Evolutionary conservation across 768 basidiomycete genomes (phyloP), one percentile per base, ranked within the genome.

Genomic region (Kondoa malvinella): DNA sequence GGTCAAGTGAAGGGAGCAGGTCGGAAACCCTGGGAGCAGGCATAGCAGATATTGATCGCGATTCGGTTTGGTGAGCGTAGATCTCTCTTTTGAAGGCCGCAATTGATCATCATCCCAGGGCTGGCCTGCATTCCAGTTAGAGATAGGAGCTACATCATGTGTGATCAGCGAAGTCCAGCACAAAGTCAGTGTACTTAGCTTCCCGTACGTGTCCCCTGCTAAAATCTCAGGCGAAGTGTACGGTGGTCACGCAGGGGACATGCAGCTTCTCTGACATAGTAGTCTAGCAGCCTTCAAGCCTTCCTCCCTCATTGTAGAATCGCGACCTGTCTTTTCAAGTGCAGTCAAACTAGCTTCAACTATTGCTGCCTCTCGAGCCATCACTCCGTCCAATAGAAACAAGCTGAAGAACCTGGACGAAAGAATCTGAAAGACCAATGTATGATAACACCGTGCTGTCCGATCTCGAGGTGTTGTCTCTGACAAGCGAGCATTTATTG

Each of bases 11-110:
- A 61, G 34, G 59, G 34, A 1, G 26, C 56, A 4, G 34, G 30
- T 17, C 59, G 40, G 66, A 75, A 75, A 50, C 74, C 74, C 26
- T 75, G 74, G 74, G 74, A 74, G 66, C 31, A 15, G 27, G 60
- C 1, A 68, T 34, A 56, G 31, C 32, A 40, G 50, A 65, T 29
- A 26, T n/a, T 26, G 58, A 60, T 60, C 25, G 25, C 8, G 58
- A 31, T 31, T n/a, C 58, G n/a, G 25, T 29, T 31, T 4, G 58
- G 15, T 60, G 8, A 4, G 30, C 58, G 30, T 14, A 60, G 58
- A 25, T 25, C n/a, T 25, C 14, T 60, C 27, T 56, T 14, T 25
- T 56, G 15, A 14, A 25, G 15, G 50, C 50, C 14, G 15, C 15
- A 56, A 14, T 25, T 56, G 15, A 14, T 56, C 50, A 14, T 14